Percentiles rank a stretch among this genome's conserved stretches.
Conservation (phyloP, 2,329 filamentous ascomycete genomes). For the Ceratocystis destructans region DNA sequence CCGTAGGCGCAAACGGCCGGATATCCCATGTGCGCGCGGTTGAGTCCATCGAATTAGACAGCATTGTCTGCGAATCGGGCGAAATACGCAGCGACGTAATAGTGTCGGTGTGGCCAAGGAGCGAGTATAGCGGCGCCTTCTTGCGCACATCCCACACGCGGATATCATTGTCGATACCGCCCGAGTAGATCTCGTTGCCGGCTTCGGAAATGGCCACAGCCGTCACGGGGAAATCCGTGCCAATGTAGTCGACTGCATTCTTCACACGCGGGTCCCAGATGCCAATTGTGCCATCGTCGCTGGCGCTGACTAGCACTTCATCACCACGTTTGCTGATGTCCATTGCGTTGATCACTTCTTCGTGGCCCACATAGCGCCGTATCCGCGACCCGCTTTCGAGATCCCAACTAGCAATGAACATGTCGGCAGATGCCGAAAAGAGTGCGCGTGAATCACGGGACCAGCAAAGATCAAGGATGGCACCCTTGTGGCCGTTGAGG, state of each 20-base stretch:
- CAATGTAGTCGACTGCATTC: constrained; percentile 71
- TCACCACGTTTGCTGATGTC: constrained; percentile 82
- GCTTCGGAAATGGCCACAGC: constrained; percentile 84
- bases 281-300: constrained; percentile 85
- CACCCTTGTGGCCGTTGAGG: constrained; percentile 78
- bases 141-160: constrained; percentile 95
- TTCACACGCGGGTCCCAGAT: constrained; percentile 94
- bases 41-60: constrained; percentile 88
- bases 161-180: constrained; percentile 93
- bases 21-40: constrained; percentile 95
- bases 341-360: constrained; percentile 87
- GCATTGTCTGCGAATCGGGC: constrained; percentile 75
- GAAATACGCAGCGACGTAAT: constrained; percentile 84
- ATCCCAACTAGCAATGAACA: constrained; percentile 89
- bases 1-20: constrained; percentile 78
- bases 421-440: constrained; percentile 88
- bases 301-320: constrained; percentile 78
- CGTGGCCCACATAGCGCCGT: constrained; percentile 81
- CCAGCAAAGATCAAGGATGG: constrained; percentile 88
- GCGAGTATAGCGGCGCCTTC: constrained; percentile 72
- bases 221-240: constrained; percentile 85
- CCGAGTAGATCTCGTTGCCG: constrained; percentile 88
- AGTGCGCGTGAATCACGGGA: constrained; percentile 83
- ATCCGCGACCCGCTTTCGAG: constrained; percentile 83
- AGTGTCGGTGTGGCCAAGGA: constrained; percentile 83